Evolutionary conservation across 768 basidiomycete genomes (phyloP), one percentile per base, ranked within the genome.

Genomic region (Boletus sp.): DNA sequence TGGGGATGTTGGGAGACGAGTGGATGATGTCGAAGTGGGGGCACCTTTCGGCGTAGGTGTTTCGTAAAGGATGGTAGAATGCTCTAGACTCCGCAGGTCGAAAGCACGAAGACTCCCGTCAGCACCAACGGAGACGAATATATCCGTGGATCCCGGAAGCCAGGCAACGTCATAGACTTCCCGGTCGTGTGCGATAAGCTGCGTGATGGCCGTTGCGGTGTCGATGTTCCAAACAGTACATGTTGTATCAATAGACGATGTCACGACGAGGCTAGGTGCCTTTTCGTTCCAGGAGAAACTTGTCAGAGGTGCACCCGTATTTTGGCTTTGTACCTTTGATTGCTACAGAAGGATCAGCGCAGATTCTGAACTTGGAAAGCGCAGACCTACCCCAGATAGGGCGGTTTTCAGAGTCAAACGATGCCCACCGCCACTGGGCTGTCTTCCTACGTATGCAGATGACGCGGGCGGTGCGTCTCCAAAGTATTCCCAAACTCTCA

Each of bases 171-270:
- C 94, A 74, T 95, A 96, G 14, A 93, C 94, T 74, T 95, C 89
- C 44, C 91, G 84, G 77, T 98, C 94, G 72, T 97, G 96, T 0
- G 96, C 94, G 65, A 97, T 96, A 56, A 99, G 84, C 71, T 98
- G 97, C 3, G 97, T 99, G 67, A 98, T 84, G 25, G 97, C 96
- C 7, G 89, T 87, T 25, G 85, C 83, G 4, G 92, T 92, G 64
- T 96, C 90, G 67, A 99, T 91, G 71, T 99, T 97, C 97, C 97
- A 99, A 23, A 98, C 90, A 2, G 97, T 98, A 70, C 96, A 98
- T 14, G 95, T 97, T 47, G 97, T 99, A 68, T 99, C 97, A 63
- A 98, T 96, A 8, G 94, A 97, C 23, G 96, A 95, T 7, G 97
- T 99, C 35, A 98, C 96, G 62, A 98, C 87, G 47, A 92, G 83